Conservation (phyloP, 164 flowering plant genomes). For the Hamamelis virginiana region DNA sequence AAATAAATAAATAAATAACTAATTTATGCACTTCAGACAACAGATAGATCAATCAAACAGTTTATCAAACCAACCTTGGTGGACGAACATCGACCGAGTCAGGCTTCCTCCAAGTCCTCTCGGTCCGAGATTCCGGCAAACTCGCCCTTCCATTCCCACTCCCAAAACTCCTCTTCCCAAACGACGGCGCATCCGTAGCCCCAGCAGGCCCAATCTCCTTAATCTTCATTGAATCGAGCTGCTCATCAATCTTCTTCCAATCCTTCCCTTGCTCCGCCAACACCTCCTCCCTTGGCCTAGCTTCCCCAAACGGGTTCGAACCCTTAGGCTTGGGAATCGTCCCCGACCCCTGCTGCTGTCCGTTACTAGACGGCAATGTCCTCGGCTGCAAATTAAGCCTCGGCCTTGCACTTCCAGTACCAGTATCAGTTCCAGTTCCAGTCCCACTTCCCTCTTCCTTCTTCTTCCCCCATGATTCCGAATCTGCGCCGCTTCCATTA, state of each 20-base stretch:
- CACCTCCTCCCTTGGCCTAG: conserved; percentile 96
- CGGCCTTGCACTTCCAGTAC: conserved; percentile 46
- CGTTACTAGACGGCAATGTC: conserved; percentile 47
- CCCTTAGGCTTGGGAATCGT: conserved; percentile 47
- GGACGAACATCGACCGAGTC: conserved; percentile 24
- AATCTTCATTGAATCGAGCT: conserved; percentile 61
- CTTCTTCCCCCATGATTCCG: conserved; percentile 53
- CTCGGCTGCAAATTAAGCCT: conserved; percentile 79
- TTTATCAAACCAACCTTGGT: conserved; percentile 28
- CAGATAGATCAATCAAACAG: neutral
- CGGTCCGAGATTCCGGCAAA: conserved; percentile 29
- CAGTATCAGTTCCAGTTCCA: conserved; percentile 8
- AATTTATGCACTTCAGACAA: neutral
- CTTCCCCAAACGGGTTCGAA: conserved; percentile 84
- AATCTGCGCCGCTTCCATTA: conserved; percentile 30
- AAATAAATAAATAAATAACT: neutral
- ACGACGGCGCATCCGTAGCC: conserved; percentile 20
- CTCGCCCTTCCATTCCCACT: conserved; percentile 37
- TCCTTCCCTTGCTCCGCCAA: conserved; percentile 91
- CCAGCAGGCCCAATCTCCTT: conserved; percentile 43
- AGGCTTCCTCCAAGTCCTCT: conserved; percentile 74
- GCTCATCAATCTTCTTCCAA: conserved; percentile 90
- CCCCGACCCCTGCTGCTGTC: conserved; percentile 25
- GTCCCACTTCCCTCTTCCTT: conserved; percentile 28
- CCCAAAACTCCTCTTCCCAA: conserved; percentile 48